Base-by-base conservation (phyloP, 164 flowering plant genomes). In the Pachysandra terminalis region DNA sequence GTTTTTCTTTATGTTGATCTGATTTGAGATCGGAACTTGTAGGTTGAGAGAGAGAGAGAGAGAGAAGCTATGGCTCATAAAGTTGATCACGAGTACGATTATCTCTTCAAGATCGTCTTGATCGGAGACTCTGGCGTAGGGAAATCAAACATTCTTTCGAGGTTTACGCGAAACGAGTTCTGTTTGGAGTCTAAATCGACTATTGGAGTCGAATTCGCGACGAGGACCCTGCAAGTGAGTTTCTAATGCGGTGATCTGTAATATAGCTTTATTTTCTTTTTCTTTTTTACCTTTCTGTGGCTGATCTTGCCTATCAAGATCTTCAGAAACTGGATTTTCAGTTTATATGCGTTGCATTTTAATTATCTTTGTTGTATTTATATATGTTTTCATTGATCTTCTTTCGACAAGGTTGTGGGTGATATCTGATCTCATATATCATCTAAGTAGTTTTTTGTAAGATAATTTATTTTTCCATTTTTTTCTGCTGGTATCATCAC, bases 51-150 rank as follows among this genome's bases (percentile, higher is more conserved):
- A n/a, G n/a, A n/a, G n/a, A n/a, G 21, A 61, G 65, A 67, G 63
- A 59, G n/a, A 69, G 64, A 61, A 60, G 65, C 19, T 19, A 84
- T 87, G 96, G 89, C 88, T 52, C 68, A 75, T 69, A 86, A 80
- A 59, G 85, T 86, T 32, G 96, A 90, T 81, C 89, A 86, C 55
- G 96, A 89, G 75, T 89, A 89, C 69, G 96, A 89, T 70, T 87
- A 89, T 28, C 79, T 89, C 37, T 86, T 87, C 76, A 88, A 88
- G 84, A 88, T 88, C 73, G 94, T 88, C 48, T 73, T 88, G 86
- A 88, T 88, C 61, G 95, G 91, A 0, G 95, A 89, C 67, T 85
- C 91, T 15, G 95, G 95, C 8, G 95, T 89, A 0, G 95, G 95
- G 0, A 89, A 89, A 71, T 89, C 95, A 40, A 89, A 89, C 77